These are phyloP conservation scores for Tylopilus sp. DNA, from an alignment of 768 basidiomycete species.

Conservation along the genomic window DNA sequence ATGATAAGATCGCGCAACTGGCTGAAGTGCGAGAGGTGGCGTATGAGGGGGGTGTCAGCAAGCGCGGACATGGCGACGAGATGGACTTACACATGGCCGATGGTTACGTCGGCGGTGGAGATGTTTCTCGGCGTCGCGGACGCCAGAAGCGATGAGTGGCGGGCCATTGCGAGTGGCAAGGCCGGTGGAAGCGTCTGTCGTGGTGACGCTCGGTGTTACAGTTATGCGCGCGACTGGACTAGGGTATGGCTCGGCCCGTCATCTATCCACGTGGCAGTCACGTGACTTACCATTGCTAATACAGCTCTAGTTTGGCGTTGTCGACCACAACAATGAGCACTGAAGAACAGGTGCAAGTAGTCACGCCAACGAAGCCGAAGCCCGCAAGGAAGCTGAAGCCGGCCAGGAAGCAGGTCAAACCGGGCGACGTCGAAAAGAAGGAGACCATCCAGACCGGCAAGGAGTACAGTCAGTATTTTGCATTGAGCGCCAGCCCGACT, in stretches of 20 bases:
- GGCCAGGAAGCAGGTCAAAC: slow-evolving; percentile 89
- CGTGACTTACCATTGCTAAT: slow-evolving; percentile 12
- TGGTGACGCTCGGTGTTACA: slow-evolving; percentile 7
- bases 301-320: background rate
- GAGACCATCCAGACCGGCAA: slow-evolving; percentile 91
- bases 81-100: slow-evolving; percentile 59
- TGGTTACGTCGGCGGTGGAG: slow-evolving; percentile 44
- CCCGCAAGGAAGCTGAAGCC: slow-evolving; percentile 74
- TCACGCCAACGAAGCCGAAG: slow-evolving; percentile 21
- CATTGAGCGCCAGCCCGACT: background rate
- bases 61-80: background rate
- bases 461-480: slow-evolving; percentile 78
- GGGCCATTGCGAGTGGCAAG: slow-evolving; percentile 42
- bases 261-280: slow-evolving; percentile 19
- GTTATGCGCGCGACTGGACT: slow-evolving; percentile 1
- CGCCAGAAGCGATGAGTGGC: slow-evolving; percentile 42
- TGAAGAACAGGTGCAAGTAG: slow-evolving; percentile 21
- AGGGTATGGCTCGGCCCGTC: slow-evolving; percentile 17
- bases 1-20: slow-evolving; percentile 78
- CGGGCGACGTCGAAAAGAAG: slow-evolving; percentile 86
- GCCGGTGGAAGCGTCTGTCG: background rate
- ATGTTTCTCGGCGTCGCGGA: slow-evolving; percentile 42
- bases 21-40: slow-evolving; percentile 32
- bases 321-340: slow-evolving; percentile 30
- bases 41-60: slow-evolving; percentile 10